These are phyloP conservation scores for Puya raimondii DNA, from an alignment of 176 grass and related monocot species.

Conservation along the genomic window DNA sequence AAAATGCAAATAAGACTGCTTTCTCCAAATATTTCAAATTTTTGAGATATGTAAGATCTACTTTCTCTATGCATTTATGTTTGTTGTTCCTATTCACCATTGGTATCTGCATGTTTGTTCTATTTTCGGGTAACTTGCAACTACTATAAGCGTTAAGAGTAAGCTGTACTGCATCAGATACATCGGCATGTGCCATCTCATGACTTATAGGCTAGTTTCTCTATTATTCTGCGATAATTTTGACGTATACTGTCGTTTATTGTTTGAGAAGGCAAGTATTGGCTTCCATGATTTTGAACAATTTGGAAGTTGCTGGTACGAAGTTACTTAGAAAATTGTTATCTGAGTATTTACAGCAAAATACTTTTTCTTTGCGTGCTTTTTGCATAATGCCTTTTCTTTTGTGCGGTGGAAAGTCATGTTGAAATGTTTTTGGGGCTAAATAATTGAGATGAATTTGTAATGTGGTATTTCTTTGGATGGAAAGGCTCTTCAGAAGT, in stretches of 20 bases:
- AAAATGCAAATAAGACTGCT: too few species aligned
- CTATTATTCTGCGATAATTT: background rate
- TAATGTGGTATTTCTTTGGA: conserved; percentile 23
- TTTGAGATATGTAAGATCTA: too few species aligned
- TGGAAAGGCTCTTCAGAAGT: conserved; percentile 43
- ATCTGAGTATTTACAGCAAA: background rate
- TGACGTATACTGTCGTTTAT: background rate
- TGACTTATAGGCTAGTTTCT: too few species aligned
- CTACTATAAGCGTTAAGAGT: too few species aligned
- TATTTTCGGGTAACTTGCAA: too few species aligned
- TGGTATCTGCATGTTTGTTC: too few species aligned
- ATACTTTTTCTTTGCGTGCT: background rate
- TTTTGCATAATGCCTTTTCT: background rate
- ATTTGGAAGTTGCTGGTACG: background rate
- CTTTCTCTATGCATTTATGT: too few species aligned
- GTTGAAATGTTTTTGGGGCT: background rate
- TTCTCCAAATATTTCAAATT: too few species aligned
- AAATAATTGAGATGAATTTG: conserved; percentile 18
- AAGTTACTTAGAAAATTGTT: background rate
- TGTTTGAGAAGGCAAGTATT: background rate
- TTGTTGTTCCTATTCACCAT: too few species aligned
- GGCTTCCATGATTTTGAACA: background rate
- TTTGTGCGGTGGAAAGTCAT: background rate
- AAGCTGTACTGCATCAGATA: too few species aligned
- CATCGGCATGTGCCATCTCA: too few species aligned